Conservation (phyloP, 202 grass and related monocot genomes). For the Hordeum pubiflorum region DNA sequence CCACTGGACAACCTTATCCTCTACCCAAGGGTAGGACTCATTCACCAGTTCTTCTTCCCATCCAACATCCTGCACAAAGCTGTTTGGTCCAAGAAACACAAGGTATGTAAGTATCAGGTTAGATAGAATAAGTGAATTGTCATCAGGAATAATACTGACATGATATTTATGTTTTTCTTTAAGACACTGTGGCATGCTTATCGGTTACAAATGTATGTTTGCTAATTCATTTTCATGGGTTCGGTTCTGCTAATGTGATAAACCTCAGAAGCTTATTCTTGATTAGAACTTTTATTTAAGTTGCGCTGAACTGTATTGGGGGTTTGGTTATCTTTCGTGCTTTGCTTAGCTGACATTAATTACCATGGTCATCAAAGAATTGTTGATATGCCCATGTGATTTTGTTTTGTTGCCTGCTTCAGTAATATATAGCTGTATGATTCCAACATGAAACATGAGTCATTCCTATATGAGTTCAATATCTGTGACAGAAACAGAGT, state of each 20-base stretch:
- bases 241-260: neutral
- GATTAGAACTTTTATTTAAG: constrained; percentile 1
- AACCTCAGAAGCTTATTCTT: neutral
- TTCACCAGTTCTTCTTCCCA: constrained; percentile 90
- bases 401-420: constrained; percentile 31
- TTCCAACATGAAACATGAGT: constrained; percentile 15
- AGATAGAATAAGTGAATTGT: neutral
- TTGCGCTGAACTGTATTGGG: neutral
- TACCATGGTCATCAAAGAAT: neutral
- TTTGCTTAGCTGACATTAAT: constrained; percentile 21
- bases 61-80: constrained; percentile 60
- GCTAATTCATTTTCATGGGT: neutral
- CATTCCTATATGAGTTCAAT: constrained; percentile 3
- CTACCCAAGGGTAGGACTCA: constrained; percentile 91
- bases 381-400: constrained; percentile 29
- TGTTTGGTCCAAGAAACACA: constrained; percentile 34
- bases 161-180: neutral
- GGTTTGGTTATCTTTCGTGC: constrained; percentile 18
- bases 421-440: constrained; percentile 3
- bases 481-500: neutral
- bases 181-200: neutral
- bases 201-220: neutral
- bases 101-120: constrained; percentile 6
- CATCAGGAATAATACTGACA: constrained; percentile 4
- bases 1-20: constrained; percentile 83